These are phyloP conservation scores for Cutaneotrichosporon sp. DNA, from an alignment of 1,284 basidiomycete genomes.

Conservation along the genomic window DNA sequence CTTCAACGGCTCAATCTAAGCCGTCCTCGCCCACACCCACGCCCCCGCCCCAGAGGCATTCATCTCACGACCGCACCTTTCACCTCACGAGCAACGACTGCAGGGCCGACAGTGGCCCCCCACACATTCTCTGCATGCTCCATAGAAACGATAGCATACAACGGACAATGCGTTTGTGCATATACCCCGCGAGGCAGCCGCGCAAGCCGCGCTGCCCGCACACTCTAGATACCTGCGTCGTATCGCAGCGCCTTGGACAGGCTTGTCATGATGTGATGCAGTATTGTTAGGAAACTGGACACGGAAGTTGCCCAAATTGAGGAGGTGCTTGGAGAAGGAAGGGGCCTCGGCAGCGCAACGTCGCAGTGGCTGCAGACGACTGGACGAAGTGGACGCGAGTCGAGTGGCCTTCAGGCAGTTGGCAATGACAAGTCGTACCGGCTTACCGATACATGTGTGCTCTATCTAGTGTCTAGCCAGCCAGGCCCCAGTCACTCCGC, in stretches of 20 bases:
- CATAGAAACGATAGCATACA: slow-evolving; percentile 14
- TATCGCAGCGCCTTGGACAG: not conserved
- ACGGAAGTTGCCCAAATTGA: no score
- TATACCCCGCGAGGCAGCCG: slow-evolving; percentile 3
- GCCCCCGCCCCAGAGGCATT: not conserved
- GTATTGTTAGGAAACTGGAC: not conserved
- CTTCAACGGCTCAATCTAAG: slow-evolving; percentile 46
- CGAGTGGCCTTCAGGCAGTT: no score
- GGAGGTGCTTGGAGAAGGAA: no score
- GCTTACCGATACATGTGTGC: no score
- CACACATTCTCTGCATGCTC: slow-evolving; percentile 10
- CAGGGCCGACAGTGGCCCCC: not conserved
- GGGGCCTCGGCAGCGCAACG: no score
- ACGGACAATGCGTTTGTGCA: slow-evolving; percentile 14
- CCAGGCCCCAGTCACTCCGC: no score
- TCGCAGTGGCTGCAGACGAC: no score
- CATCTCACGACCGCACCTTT: slow-evolving; percentile 1
- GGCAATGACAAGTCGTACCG: no score
- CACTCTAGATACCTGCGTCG: slow-evolving; percentile 8
- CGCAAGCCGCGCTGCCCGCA: not conserved
- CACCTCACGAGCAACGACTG: slow-evolving; percentile 4
- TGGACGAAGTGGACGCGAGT: no score
- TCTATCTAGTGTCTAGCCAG: no score
- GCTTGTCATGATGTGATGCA: slow-evolving; percentile 2
- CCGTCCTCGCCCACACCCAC: no score